Conservation (phyloP, 805 yeast species). For the Kluyveromyces lactis region DNA sequence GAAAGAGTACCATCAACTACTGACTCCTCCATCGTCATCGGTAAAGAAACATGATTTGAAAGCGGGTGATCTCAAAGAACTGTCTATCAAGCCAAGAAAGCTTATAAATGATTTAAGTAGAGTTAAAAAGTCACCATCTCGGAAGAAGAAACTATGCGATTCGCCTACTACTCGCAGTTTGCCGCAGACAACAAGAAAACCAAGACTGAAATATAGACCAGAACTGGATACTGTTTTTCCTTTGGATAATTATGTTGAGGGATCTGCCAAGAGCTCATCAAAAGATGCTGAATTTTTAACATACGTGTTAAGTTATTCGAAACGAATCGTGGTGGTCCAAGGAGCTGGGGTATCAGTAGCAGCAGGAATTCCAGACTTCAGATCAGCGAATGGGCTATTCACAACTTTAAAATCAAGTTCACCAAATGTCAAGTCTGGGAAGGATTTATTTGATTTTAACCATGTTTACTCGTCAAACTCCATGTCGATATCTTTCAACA, state of each 20-base stretch:
- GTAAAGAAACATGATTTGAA: slow-evolving; percentile 2
- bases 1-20: neutral
- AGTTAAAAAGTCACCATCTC: neutral
- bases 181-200: slow-evolving; percentile 28
- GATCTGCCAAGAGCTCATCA: slow-evolving; percentile 4
- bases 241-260: slow-evolving; percentile 20
- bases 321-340: slow-evolving; percentile 54
- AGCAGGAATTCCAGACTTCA: slow-evolving; percentile 84
- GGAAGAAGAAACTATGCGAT: too few species aligned
- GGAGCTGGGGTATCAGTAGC: slow-evolving; percentile 92
- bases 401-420: slow-evolving; percentile 38
- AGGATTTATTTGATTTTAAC: slow-evolving; percentile 65
- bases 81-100: slow-evolving; percentile 14
- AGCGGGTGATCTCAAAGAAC: neutral
- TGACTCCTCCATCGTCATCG: slow-evolving; percentile 9
- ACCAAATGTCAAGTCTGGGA: slow-evolving; percentile 37
- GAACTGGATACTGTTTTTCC: slow-evolving; percentile 37
- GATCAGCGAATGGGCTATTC: slow-evolving; percentile 74
- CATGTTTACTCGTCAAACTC: slow-evolving; percentile 60
- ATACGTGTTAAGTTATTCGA: slow-evolving; percentile 47
- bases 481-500: slow-evolving; percentile 58
- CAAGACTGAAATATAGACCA: slow-evolving; percentile 40
- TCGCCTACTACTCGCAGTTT: too few species aligned
- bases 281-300: slow-evolving; percentile 39
- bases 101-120: slow-evolving; percentile 14